A percentile compares a stretch with the other conserved stretches of the same genome.
These are phyloP conservation scores for Bacidia gigantensis DNA, from an alignment of 495 filamentous ascomycete genomes.

Conservation along the genomic window DNA sequence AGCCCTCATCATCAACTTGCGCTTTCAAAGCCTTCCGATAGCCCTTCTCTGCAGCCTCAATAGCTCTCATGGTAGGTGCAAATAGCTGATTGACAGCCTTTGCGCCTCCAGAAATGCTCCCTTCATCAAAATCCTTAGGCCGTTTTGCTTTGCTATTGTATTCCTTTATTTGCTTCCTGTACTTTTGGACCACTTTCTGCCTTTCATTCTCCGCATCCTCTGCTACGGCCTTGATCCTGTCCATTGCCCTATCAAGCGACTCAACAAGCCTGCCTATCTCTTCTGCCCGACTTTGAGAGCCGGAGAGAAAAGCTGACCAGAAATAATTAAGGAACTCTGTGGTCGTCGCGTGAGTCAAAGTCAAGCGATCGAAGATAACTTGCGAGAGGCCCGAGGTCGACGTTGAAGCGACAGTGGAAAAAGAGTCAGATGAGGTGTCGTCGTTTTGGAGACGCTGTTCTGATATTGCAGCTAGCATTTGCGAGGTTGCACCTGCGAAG, in stretches of 20 bases:
- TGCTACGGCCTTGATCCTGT: conserved; percentile 72
- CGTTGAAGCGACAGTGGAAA: conserved; percentile 24
- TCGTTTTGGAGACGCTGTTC: conserved; percentile 42
- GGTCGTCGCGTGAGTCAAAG: conserved; percentile 79
- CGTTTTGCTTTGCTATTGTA: conserved; percentile 54
- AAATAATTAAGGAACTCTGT: conserved; percentile 94
- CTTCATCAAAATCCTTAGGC: conserved; percentile 49
- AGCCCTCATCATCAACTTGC: conserved; percentile 31
- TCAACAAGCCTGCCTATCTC: conserved; percentile 68
- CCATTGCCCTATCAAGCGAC: conserved; percentile 56
- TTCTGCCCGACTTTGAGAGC: conserved; percentile 57
- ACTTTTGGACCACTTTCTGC: conserved; percentile 38
- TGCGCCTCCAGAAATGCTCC: conserved; percentile 55
- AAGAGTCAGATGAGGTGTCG: conserved; percentile 19
- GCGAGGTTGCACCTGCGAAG: conserved; percentile 33
- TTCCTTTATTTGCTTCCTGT: conserved; percentile 54
- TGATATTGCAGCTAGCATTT: conserved; percentile 32
- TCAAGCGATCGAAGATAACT: conserved; percentile 55
- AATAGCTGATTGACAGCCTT: conserved; percentile 64
- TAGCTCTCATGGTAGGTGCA: conserved; percentile 50
- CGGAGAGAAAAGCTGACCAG: conserved; percentile 79
- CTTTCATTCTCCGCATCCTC: conserved; percentile 64
- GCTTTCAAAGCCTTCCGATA: conserved; percentile 52
- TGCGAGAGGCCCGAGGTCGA: conserved; percentile 47
- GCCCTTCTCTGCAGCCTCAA: conserved; percentile 47